Percentiles rank a stretch among this genome's conserved stretches.
phyloP scores from a whole-genome alignment of 2,329 filamentous ascomycete genomes.

The Alternaria dauci region DNA sequence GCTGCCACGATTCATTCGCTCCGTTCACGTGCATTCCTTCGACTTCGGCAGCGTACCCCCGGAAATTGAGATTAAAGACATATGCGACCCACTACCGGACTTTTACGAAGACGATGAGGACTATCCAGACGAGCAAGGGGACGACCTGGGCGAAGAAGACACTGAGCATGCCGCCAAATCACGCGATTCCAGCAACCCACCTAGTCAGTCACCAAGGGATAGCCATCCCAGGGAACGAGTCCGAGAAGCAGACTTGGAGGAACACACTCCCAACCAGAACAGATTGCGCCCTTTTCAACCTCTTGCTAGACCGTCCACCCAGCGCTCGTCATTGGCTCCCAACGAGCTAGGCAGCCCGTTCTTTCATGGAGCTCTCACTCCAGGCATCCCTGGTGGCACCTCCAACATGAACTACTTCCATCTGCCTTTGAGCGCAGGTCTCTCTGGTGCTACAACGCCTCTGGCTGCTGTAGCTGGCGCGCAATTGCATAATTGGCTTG shows the following conservation, averaged over 20 bases:
- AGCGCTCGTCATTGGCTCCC: constrained; percentile 41
- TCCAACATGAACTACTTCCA: constrained; percentile 86
- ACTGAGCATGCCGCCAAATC: constrained; percentile 25
- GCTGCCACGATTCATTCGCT: constrained; percentile 94
- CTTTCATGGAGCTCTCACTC: constrained; percentile 60
- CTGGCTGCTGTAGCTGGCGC: constrained; percentile 81
- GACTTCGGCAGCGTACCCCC: constrained; percentile 87
- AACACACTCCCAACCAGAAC: constrained; percentile 27
- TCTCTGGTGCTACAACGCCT: constrained; percentile 80
- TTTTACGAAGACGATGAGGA: constrained; percentile 89
- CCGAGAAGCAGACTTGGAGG: constrained; percentile 27
- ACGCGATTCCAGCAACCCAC: constrained; percentile 35
- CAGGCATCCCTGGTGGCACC: constrained; percentile 72
- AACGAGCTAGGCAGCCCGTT: constrained; percentile 50
- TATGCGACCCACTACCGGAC: constrained; percentile 92
- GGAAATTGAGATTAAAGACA: constrained; percentile 91
- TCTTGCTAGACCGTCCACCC: constrained; percentile 37
- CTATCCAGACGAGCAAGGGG: constrained; percentile 65
- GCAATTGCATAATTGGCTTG: constrained; percentile 64
- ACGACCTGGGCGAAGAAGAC: constrained; percentile 47
- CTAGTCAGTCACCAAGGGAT: constrained; percentile 47
- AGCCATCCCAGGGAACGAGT: constrained; percentile 35
- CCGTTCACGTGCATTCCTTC: constrained; percentile 92
- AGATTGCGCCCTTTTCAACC: constrained; percentile 35
- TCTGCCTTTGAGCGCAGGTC: constrained; percentile 73